phyloP scores from a whole-genome alignment of 169 alveolate genomes.

The Cryptosporidium tyzzeri region DNA sequence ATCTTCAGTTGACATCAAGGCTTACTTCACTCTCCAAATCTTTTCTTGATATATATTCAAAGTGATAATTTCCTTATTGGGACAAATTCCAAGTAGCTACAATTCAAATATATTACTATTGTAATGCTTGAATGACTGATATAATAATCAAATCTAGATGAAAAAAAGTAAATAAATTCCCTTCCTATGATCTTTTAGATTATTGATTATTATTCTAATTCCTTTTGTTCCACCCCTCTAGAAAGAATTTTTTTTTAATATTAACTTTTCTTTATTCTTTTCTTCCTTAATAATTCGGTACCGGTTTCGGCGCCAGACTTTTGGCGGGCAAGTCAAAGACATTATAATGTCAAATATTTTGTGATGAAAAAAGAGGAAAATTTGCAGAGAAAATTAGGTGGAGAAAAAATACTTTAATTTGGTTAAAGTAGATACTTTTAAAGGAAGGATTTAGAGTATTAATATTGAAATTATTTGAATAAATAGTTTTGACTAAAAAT shows the following conservation, averaged over 20 bases:
- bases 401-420: not conserved
- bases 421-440: not conserved
- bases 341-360: slow-evolving; percentile 11
- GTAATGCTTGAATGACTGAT: not conserved
- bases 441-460: no score
- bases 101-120: not conserved
- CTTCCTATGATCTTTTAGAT: not conserved
- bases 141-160: not conserved
- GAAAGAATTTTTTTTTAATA: not conserved
- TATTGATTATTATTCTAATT: slow-evolving; percentile 37
- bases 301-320: slow-evolving; percentile 1
- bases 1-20: slow-evolving; percentile 34
- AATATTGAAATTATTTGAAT: no score
- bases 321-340: slow-evolving; percentile 14
- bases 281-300: not conserved
- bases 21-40: not conserved
- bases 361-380: not conserved
- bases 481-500: not conserved
- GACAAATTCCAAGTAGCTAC: not conserved
- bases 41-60: not conserved
- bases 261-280: not conserved
- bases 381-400: not conserved
- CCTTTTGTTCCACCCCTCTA: slow-evolving; percentile 7
- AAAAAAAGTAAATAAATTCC: not conserved
- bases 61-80: not conserved